Percentiles rank a stretch among this genome's conserved stretches.
Conservation (phyloP, 208 protist species). For the Leptomonas pyrrhocoris region DNA sequence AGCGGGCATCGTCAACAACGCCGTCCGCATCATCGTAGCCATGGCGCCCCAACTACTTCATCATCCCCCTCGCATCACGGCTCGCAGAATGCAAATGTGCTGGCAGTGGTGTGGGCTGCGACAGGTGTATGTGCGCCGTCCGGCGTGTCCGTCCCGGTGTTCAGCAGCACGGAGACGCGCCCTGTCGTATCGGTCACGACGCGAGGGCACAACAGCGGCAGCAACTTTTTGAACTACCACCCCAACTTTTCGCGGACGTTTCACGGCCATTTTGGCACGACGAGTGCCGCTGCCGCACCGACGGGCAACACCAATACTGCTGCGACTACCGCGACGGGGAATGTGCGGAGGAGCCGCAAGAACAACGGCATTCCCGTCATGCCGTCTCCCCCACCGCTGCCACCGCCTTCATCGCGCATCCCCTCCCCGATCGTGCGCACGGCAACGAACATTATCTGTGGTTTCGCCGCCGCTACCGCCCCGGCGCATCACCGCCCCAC, state of each 20-base stretch:
- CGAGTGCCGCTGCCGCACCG: background rate
- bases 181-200: background rate
- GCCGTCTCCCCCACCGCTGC: conserved; percentile 5
- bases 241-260: conserved; percentile 8
- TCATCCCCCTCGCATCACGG: background rate
- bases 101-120: no score
- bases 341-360: background rate
- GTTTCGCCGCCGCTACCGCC: conserved; percentile 5
- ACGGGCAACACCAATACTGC: background rate
- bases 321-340: background rate
- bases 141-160: background rate
- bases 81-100: background rate
- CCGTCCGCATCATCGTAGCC: background rate
- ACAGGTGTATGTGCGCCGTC: no score
- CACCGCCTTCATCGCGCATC: conserved; percentile 18
- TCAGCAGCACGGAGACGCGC: conserved; percentile 17
- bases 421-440: conserved; percentile 10
- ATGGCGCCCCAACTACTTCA: background rate
- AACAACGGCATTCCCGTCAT: background rate
- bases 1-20: background rate
- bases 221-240: conserved; percentile 16
- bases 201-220: conserved; percentile 7
- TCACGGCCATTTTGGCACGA: conserved; percentile 1
- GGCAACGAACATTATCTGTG: background rate
- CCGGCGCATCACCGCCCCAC: background rate